phyloP scores from a whole-genome alignment of 495 filamentous ascomycete genomes.

The Penicillium alfredii region DNA sequence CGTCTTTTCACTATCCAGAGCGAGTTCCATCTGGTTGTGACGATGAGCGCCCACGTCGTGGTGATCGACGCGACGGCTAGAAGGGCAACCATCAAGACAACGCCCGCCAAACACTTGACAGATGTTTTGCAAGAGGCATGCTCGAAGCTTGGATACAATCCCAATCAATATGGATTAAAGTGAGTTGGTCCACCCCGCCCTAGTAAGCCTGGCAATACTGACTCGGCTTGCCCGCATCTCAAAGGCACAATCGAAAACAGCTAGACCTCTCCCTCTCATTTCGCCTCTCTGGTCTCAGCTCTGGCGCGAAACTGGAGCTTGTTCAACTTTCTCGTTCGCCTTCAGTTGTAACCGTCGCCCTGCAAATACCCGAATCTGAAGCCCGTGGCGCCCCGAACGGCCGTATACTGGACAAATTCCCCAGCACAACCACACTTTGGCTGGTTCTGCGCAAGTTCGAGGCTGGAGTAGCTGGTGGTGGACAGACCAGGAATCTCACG shows the following conservation, averaged over 20 bases:
- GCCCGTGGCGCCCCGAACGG: slow-evolving; percentile 47
- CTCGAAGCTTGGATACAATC: slow-evolving; percentile 61
- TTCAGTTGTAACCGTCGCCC: slow-evolving; percentile 73
- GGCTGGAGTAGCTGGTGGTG: slow-evolving; percentile 49
- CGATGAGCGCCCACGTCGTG: slow-evolving; percentile 84
- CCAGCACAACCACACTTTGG: slow-evolving; percentile 82
- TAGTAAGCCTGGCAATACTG: slow-evolving; percentile 1
- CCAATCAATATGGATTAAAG: slow-evolving; percentile 78
- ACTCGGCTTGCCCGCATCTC: slow-evolving; percentile 10
- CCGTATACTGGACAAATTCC: slow-evolving; percentile 74
- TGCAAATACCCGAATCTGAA: slow-evolving; percentile 70
- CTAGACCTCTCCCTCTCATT: slow-evolving; percentile 78
- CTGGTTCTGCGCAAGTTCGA: slow-evolving; percentile 84
- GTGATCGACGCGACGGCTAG: slow-evolving; percentile 73
- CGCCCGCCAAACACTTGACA: slow-evolving; percentile 67
- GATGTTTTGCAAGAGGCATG: slow-evolving; percentile 87
- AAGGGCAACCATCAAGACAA: slow-evolving; percentile 73
- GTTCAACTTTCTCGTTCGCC: slow-evolving; percentile 77
- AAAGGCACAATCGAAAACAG: slow-evolving; percentile 71
- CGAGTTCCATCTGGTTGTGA: no score
- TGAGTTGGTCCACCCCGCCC: slow-evolving; percentile 32
- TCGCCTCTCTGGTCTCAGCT: slow-evolving; percentile 76
- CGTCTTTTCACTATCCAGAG: no score
- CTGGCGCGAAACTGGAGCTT: slow-evolving; percentile 89
- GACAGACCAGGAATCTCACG: slow-evolving; percentile 66